A percentile compares a stretch with the other conserved stretches of the same genome.
phyloP scores from a whole-genome alignment of 192 early-diverging fungal genomes.

The Backusella liffmaniae region DNA sequence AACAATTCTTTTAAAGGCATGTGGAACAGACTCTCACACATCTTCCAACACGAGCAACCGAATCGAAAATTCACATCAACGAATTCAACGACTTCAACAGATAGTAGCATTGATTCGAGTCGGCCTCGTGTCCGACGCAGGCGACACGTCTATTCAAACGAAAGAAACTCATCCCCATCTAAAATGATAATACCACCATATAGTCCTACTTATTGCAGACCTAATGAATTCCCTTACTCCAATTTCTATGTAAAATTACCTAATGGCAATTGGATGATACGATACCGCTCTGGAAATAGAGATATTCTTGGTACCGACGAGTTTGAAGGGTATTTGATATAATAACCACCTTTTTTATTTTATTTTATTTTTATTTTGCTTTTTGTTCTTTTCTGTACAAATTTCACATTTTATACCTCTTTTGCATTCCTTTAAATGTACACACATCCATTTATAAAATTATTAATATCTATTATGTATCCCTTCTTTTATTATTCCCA shows the following conservation, averaged over 20 bases:
- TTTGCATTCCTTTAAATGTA: constrained; percentile 6
- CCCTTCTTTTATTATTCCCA: constrained; percentile 5
- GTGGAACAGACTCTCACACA: constrained; percentile 5
- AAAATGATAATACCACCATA: constrained; percentile 22
- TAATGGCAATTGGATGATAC: constrained; percentile 41
- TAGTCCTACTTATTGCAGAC: constrained; percentile 30
- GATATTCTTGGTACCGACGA: constrained; percentile 37
- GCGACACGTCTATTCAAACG: constrained; percentile 2
- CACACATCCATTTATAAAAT: neutral
- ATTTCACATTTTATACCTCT: neutral
- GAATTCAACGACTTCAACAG: neutral
- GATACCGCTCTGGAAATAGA: constrained; percentile 33
- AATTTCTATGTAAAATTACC: constrained; percentile 37
- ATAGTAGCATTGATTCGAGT: neutral
- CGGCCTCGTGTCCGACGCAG: neutral
- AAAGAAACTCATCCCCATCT: neutral
- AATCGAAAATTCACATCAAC: neutral
- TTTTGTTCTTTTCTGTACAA: constrained; percentile 8
- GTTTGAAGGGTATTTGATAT: constrained; percentile 36
- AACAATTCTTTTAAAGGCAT: neutral
- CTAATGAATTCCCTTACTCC: constrained; percentile 35
- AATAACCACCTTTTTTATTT: neutral
- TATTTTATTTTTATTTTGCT: constrained; percentile 9
- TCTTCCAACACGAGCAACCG: neutral
- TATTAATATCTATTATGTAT: constrained; percentile 5